Conservation (phyloP, 805 yeast species). For the Barnettozyma populi region DNA sequence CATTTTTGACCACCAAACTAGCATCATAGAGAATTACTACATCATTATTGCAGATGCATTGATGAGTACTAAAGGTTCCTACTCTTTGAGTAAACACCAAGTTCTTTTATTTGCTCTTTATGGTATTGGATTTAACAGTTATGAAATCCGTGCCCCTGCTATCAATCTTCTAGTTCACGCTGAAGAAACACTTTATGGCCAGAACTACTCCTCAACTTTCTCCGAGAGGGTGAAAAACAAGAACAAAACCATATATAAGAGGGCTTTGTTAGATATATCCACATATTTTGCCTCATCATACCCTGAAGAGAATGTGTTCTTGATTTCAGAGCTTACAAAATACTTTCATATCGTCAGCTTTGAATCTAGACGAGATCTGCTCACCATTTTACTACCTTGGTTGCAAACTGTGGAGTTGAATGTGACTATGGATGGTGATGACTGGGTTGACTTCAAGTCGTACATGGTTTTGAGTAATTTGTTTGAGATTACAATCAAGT, state of each 20-base stretch:
- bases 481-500: constrained; percentile 78
- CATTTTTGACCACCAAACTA: constrained; percentile 47
- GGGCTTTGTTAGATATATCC: constrained; percentile 77
- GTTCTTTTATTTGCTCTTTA: constrained; percentile 70
- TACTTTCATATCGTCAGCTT: constrained; percentile 55
- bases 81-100: constrained; percentile 54
- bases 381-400: constrained; percentile 87
- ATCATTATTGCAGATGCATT: constrained; percentile 63
- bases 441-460: constrained; percentile 30
- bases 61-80: constrained; percentile 36
- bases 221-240: constrained; percentile 68
- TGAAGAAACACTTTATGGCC: constrained; percentile 54
- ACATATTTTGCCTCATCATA: constrained; percentile 59
- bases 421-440: constrained; percentile 32
- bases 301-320: constrained; percentile 52
- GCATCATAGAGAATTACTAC: constrained; percentile 65
- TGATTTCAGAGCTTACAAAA: constrained; percentile 70
- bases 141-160: constrained; percentile 65
- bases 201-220: constrained; percentile 50
- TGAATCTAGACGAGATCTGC: constrained; percentile 66
- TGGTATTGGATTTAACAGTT: constrained; percentile 70
- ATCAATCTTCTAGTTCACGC: constrained; percentile 61
- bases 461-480: constrained; percentile 75
- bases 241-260: constrained; percentile 79
- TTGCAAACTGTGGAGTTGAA: constrained; percentile 74